phyloP scores from a whole-genome alignment of 495 filamentous ascomycete genomes.

The Lasiosphaeria hispida region DNA sequence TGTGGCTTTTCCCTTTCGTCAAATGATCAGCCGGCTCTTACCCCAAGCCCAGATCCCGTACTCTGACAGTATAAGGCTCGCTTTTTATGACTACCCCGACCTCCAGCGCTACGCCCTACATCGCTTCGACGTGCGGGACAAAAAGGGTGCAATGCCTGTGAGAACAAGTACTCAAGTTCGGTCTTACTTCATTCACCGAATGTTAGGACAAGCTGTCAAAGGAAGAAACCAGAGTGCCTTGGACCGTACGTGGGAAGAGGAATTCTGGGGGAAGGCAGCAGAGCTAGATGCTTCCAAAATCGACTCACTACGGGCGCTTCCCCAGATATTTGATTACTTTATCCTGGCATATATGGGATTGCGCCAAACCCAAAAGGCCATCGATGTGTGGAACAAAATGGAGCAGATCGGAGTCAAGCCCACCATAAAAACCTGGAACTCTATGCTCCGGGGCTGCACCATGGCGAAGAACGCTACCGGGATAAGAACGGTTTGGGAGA shows the following conservation, averaged over 20 bases:
- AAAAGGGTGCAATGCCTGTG: neutral
- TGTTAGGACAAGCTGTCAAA: constrained; percentile 19
- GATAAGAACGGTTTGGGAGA: constrained; percentile 58
- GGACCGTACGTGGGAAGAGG: constrained; percentile 25
- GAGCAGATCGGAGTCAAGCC: constrained; percentile 48
- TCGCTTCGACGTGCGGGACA: neutral
- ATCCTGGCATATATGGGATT: constrained; percentile 51
- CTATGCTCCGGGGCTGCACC: constrained; percentile 61
- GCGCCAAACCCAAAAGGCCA: constrained; percentile 43
- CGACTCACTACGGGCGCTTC: constrained; percentile 20
- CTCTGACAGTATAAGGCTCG: too few species aligned
- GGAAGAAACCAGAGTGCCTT: constrained; percentile 19
- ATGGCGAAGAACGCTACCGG: constrained; percentile 45
- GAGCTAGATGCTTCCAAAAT: constrained; percentile 17
- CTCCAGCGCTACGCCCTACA: too few species aligned
- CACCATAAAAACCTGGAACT: constrained; percentile 56
- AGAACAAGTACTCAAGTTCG: too few species aligned
- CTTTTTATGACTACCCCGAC: too few species aligned
- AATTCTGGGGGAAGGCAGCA: constrained; percentile 31
- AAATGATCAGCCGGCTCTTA: constrained; percentile 13
- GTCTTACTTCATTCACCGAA: constrained; percentile 7
- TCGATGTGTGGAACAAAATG: constrained; percentile 61
- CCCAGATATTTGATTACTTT: constrained; percentile 54
- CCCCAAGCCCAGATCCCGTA: too few species aligned
- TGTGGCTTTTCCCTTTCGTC: constrained; percentile 25